A percentile compares a stretch with the other conserved stretches of the same genome.
Conservation (phyloP, 2,329 filamentous ascomycete genomes). For the Coniochaeta prunicola region DNA sequence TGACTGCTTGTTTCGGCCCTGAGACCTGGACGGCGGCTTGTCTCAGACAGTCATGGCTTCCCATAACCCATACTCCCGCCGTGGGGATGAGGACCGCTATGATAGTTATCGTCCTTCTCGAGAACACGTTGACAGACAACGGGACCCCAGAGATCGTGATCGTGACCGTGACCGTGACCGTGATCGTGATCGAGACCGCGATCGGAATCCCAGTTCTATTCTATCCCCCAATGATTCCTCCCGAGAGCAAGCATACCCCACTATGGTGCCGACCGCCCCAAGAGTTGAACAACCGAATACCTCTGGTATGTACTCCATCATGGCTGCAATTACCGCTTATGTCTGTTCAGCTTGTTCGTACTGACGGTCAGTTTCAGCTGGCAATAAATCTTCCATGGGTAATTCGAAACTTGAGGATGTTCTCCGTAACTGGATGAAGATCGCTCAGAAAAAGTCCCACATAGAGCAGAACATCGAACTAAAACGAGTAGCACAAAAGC, state of each 20-base stretch:
- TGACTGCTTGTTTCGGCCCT: neutral
- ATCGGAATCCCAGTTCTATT: neutral
- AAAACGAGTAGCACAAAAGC: slow-evolving; percentile 4
- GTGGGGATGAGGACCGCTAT: neutral
- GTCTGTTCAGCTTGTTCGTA: neutral
- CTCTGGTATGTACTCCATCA: neutral
- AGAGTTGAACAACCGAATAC: neutral
- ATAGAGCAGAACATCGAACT: slow-evolving; percentile 6
- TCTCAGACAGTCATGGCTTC: neutral
- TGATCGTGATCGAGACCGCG: slow-evolving; percentile 4
- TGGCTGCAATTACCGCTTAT: neutral
- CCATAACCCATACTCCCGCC: neutral
- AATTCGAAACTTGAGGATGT: neutral
- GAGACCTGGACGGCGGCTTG: neutral
- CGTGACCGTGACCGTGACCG: slow-evolving; percentile 9
- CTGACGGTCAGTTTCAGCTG: neutral
- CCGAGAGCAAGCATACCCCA: slow-evolving; percentile 3
- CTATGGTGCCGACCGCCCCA: neutral
- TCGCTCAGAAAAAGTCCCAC: slow-evolving; percentile 1
- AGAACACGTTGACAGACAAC: slow-evolving; percentile 5
- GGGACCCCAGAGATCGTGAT: slow-evolving; percentile 7
- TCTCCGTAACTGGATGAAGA: neutral
- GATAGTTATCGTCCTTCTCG: slow-evolving; percentile 1
- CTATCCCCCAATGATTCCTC: neutral
- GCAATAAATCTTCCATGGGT: neutral